Conservation (phyloP, 2,329 filamentous ascomycete species). For the Amesomyces nigricolor region DNA sequence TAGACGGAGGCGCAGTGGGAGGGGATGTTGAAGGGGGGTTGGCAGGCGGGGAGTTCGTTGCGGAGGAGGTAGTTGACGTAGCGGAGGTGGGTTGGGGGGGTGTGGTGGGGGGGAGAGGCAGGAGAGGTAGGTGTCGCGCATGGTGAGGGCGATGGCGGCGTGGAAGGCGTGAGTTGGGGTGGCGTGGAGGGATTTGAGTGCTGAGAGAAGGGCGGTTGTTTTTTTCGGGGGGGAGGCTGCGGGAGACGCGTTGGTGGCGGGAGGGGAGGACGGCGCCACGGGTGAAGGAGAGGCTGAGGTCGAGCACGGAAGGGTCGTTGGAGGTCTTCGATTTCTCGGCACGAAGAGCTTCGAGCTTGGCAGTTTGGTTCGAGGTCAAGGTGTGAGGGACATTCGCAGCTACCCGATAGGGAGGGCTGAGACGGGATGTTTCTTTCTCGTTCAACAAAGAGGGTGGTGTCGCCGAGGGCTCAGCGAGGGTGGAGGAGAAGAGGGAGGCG, state of each 20-base stretch:
- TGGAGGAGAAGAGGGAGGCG: constrained; percentile 24
- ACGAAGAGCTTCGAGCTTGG: background rate
- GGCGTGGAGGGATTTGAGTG: constrained; percentile 20
- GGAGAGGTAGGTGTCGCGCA: constrained; percentile 23
- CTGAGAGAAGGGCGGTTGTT: constrained; percentile 20
- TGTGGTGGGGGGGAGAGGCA: constrained; percentile 11
- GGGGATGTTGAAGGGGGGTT: constrained; percentile 22
- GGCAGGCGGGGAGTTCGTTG: constrained; percentile 30
- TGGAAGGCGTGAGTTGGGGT: constrained; percentile 33
- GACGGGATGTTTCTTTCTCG: constrained; percentile 22
- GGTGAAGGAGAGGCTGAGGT: constrained; percentile 23
- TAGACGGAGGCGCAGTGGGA: constrained; percentile 29
- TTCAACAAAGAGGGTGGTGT: constrained; percentile 18
- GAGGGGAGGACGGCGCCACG: constrained; percentile 20
- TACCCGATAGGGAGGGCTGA: constrained; percentile 29
- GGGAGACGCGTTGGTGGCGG: constrained; percentile 26
- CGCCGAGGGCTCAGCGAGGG: constrained; percentile 19
- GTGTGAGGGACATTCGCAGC: constrained; percentile 17
- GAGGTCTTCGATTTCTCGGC: too few relatives aligned
- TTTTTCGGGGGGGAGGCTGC: constrained; percentile 20
- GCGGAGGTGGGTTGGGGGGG: constrained; percentile 13
- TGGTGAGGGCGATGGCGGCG: constrained; percentile 29
- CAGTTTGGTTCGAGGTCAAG: constrained; percentile 6
- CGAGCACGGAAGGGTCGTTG: background rate
- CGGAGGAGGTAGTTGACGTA: constrained; percentile 32